These are phyloP conservation scores for Heritiera fomes DNA, from an alignment of 345 rosid genomes.

Conservation along the genomic window DNA sequence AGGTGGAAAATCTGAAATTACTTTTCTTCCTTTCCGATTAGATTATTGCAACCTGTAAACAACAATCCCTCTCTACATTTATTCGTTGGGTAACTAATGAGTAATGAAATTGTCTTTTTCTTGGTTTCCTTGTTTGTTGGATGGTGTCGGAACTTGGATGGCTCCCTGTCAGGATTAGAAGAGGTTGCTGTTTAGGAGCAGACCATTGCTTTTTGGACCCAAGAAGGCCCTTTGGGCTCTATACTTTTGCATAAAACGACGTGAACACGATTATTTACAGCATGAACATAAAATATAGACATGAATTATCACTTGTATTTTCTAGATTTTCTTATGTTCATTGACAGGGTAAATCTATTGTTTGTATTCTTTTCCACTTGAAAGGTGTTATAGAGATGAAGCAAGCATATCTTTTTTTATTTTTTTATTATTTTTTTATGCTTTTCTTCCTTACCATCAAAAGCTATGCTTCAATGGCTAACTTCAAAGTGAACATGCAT, in stretches of 20 bases:
- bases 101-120: not conserved
- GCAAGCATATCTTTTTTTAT: no score
- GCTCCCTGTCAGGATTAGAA: not conserved
- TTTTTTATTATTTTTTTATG: no score
- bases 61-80: no score
- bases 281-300: no score
- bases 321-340: conserved; percentile 74
- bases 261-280: no score
- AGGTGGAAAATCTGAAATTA: not conserved
- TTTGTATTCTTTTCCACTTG: not conserved
- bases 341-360: conserved; percentile 66
- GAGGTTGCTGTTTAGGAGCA: not conserved
- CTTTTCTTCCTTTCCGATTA: not conserved
- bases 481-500: conserved; percentile 18
- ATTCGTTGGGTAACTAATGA: not conserved
- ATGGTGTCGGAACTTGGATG: not conserved
- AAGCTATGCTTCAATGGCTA: not conserved
- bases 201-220: not conserved
- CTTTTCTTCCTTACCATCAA: not conserved
- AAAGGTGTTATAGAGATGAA: no score
- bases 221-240: not conserved
- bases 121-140: not conserved
- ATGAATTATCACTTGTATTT: conserved; percentile 9
- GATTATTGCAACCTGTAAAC: not conserved
- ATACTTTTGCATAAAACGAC: no score